phyloP scores from a whole-genome alignment of 1,284 basidiomycete genomes.

The Thelephora terrestris region DNA sequence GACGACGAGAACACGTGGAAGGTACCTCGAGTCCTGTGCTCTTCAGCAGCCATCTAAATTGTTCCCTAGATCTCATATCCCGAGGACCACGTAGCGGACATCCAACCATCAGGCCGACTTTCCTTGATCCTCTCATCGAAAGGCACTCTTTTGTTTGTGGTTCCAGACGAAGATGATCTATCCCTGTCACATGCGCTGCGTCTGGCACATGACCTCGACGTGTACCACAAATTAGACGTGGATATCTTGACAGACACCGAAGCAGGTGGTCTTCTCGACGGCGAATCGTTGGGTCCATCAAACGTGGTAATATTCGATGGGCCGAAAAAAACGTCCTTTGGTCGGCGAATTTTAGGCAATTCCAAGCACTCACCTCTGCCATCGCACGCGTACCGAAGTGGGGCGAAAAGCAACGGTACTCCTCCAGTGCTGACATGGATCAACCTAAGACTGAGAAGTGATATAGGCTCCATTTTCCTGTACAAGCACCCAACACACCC shows the following conservation, averaged over 20 bases:
- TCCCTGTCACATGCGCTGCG: constrained; percentile 44
- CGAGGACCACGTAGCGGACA: background rate
- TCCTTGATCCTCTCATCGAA: constrained; percentile 49
- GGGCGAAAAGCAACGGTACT: constrained; percentile 17
- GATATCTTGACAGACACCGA: constrained; percentile 44
- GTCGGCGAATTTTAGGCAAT: constrained; percentile 13
- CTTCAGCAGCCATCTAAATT: background rate
- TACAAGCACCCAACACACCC: constrained; percentile 50
- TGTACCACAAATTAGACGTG: constrained; percentile 62
- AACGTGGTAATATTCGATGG: constrained; percentile 53
- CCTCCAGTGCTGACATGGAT: constrained; percentile 20
- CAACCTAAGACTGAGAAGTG: background rate
- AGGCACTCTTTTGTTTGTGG: constrained; percentile 45
- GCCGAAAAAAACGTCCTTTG: constrained; percentile 8
- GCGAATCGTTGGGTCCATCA: constrained; percentile 25
- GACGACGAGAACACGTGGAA: background rate
- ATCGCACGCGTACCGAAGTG: constrained; percentile 11
- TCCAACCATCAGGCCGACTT: constrained; percentile 43
- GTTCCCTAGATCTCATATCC: background rate
- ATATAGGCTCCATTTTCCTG: constrained; percentile 41
- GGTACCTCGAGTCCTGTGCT: background rate
- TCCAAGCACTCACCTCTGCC: constrained; percentile 22
- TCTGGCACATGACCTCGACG: constrained; percentile 55
- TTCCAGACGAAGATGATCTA: constrained; percentile 26
- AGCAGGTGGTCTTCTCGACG: constrained; percentile 18